Evolutionary conservation across 495 filamentous ascomycete genomes (phyloP), one percentile per base, ranked within the genome.

Genomic region (Aspergillus asperescens): DNA sequence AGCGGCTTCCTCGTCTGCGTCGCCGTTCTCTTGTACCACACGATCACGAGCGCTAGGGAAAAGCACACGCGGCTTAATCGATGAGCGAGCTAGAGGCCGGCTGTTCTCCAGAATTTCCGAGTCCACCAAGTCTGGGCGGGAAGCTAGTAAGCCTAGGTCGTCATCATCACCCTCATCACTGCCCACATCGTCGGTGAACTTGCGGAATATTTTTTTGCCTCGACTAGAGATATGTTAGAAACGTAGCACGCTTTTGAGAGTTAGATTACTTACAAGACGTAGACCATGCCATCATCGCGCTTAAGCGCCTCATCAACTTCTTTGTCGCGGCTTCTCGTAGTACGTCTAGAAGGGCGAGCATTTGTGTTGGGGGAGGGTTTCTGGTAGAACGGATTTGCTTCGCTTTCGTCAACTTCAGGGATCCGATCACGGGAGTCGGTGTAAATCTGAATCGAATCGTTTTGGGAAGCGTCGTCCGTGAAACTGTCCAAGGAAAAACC

Each of bases 371-470:
- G 58, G 20, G 56, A 56, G 9, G 71, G 54, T 42, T 75, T 77
- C 45, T 80, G 81, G 63, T 77, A 60, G 61, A 96, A 96, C 0
- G 89, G 89, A 58, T 95, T 96, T 3, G 84, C 81, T 54, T 75
- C 63, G 49, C 70, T 80, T 22, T 70, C 54, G 62, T 88, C 88
- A 4, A 81, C 51, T 62, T 84, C 81, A 23, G 93, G 93, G 28
- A 95, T 72, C 37, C 88, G 85, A 61, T 94, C 91, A 62, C 87
- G 85, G 3, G 88, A 86, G 61, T 98, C 93, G 8, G 90, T 96
- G 64, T 82, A 96, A 48, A 98, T 95, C 58, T 81, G 69, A 54
- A 97, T 89, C 9, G 75, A 69, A n/a, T 64, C 57, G 20, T 55
- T 64, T 1, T 71, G 72, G 9, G 64, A 59, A 42, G 70, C 60